Conservation (phyloP, 2,329 filamentous ascomycete species). For the Colletotrichum simmondsii region DNA sequence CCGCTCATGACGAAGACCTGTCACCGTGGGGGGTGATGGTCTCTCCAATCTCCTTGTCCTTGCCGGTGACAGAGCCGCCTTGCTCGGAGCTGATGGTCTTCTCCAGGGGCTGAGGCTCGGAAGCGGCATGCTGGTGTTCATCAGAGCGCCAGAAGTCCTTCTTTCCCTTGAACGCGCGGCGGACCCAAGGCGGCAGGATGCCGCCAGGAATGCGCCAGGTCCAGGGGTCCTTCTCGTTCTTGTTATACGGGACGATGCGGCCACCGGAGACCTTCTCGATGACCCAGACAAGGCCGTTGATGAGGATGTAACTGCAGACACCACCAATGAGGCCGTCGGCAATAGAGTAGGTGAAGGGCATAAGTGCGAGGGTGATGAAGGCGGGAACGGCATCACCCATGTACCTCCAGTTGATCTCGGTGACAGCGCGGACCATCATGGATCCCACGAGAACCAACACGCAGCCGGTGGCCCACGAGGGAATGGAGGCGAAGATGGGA, state of each 20-base stretch:
- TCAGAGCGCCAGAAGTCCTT: constrained; percentile 76
- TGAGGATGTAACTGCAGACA: constrained; percentile 78
- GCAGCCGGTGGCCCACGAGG: constrained; percentile 88
- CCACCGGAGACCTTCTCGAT: constrained; percentile 75
- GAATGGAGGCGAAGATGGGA: constrained; percentile 89
- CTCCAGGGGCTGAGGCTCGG: constrained; percentile 35
- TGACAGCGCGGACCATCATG: constrained; percentile 83
- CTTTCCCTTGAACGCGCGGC: constrained; percentile 72
- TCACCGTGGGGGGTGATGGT: constrained; percentile 23
- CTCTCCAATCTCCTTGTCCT: constrained; percentile 32
- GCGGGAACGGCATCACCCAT: constrained; percentile 86
- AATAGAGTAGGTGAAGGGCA: constrained; percentile 93
- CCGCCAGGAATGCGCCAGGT: constrained; percentile 81
- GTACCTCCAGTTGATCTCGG: constrained; percentile 91
- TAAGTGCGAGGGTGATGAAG: constrained; percentile 84
- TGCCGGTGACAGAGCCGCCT: constrained; percentile 24
- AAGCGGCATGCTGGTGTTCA: constrained; percentile 36
- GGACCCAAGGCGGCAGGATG: constrained; percentile 79
- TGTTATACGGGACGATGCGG: constrained; percentile 78
- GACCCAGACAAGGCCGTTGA: constrained; percentile 79
- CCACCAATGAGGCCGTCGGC: constrained; percentile 87
- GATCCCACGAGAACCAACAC: constrained; percentile 90
- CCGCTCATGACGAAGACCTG: constrained; percentile 3
- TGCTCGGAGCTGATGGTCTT: constrained; percentile 35
- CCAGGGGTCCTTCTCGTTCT: constrained; percentile 83